Percentiles rank a stretch among this genome's conserved stretches.
Conservation (phyloP, 805 yeast species). For the Candida germanica region DNA sequence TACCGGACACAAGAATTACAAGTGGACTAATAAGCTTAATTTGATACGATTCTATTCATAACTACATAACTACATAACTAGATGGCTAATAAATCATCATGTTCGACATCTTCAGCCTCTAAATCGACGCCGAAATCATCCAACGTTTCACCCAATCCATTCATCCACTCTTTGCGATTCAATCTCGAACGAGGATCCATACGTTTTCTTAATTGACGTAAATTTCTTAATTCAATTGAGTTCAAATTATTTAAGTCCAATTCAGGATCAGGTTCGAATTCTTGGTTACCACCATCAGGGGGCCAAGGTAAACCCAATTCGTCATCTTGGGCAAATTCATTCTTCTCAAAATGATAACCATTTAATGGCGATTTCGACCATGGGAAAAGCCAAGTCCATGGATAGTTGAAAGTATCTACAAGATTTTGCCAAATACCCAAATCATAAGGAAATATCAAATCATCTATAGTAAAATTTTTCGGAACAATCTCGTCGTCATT, state of each 20-base stretch:
- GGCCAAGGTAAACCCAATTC: constrained; percentile 86
- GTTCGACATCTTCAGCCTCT: constrained; percentile 48
- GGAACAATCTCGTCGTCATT: constrained; percentile 23
- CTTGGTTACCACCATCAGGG: constrained; percentile 70
- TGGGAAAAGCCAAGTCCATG: constrained; percentile 66
- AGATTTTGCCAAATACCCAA: constrained; percentile 58
- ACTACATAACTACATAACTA: too few species aligned
- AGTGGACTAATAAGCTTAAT: too few species aligned
- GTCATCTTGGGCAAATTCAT: constrained; percentile 53
- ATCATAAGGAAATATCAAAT: constrained; percentile 82
- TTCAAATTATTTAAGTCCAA: constrained; percentile 15
- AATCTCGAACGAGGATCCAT: constrained; percentile 36
- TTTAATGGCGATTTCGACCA: constrained; percentile 60
- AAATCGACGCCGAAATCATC: constrained; percentile 87
- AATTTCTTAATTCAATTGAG: constrained; percentile 12
- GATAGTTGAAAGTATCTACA: constrained; percentile 55
- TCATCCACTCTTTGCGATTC: constrained; percentile 58
- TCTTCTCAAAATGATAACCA: constrained; percentile 58
- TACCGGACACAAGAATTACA: too few species aligned
- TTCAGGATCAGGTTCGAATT: constrained; percentile 20
- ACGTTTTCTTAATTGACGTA: constrained; percentile 26
- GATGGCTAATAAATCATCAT: constrained; percentile 6
- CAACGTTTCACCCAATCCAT: constrained; percentile 78
- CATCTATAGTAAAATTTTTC: constrained; percentile 50
- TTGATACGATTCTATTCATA: too few species aligned